Base-by-base conservation (phyloP, 2,329 filamentous ascomycete species). In the Curvularia sp. region DNA sequence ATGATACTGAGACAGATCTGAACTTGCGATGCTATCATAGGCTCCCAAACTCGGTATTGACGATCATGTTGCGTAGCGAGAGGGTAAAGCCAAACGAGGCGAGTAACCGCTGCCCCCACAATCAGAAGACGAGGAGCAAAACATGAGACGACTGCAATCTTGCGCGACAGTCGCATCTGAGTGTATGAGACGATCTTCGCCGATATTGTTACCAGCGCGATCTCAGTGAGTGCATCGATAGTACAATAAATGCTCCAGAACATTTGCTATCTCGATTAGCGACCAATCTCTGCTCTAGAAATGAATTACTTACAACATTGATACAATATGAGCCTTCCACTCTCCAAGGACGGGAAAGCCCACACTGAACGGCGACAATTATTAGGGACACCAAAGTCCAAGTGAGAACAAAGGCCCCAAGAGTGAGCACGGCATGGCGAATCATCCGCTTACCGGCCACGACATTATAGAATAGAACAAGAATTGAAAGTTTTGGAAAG, bases 241-340 rank as follows among this genome's bases (percentile, higher is more conserved):
- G 70, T 68, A 60, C 71, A 74, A 53, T 70, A 76, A 3, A 73
- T 56, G n/a, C 72, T 64, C 74, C 74, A 75, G 56, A 76, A 76
- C 22, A 62, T 53, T 31, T 64, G 70, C 74, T 76, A 42, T 26
- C 20, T 30, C 33, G 5, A 43, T 73, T 55, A 71, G 64, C 57
- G 39, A 57, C 28, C 15, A 59, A 63, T 44, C 49, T 12, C n/a
- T 26, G 1, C 12, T n/a, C 22, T 2, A 2, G 43, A 6, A 13
- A 18, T 9, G 13, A 24, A 20, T 18, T 15, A 66, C 72, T 57
- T 62, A 75, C 74, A 8, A 48, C 60, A 43, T 75, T 70, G 51
- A 68, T 72, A 55, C 74, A 76, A 46, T 62, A 61, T 28, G 69
- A 54, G 5, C 64, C 68, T 35, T 68, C 56, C 20, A 65, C 59